Conservation (phyloP, 805 yeast genomes). For the Candida oleophila region DNA sequence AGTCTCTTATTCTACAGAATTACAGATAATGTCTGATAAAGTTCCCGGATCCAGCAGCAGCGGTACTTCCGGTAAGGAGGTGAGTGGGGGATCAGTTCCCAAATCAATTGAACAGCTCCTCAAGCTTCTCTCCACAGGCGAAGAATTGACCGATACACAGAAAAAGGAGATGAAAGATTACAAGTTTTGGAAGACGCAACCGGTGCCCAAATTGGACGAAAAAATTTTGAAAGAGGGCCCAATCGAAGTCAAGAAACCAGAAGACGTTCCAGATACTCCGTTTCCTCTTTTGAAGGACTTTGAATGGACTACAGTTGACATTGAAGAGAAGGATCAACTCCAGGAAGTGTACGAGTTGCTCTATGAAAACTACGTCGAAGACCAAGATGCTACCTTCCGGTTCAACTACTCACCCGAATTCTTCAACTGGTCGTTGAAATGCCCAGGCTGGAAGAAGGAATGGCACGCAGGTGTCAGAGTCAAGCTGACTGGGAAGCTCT, state of each 20-base stretch:
- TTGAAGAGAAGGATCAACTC: constrained; percentile 50
- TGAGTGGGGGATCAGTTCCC: background rate
- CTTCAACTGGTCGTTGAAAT: constrained; percentile 87
- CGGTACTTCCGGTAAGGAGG: background rate
- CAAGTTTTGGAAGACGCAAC: constrained; percentile 98
- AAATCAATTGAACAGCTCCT: constrained; percentile 61
- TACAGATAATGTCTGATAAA: constrained; percentile 11
- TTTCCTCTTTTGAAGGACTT: constrained; percentile 72
- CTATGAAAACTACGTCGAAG: constrained; percentile 92
- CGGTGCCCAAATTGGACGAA: constrained; percentile 80
- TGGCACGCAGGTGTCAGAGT: constrained; percentile 96
- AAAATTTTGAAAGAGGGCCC: constrained; percentile 72
- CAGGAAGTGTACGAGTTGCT: constrained; percentile 77
- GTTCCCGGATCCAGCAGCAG: constrained; percentile 5
- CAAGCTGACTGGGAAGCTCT: constrained; percentile 67
- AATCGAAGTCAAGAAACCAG: constrained; percentile 72
- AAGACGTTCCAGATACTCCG: constrained; percentile 69
- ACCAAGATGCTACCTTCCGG: constrained; percentile 86
- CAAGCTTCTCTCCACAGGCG: constrained; percentile 51
- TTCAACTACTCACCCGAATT: constrained; percentile 84
- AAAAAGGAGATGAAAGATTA: constrained; percentile 80
- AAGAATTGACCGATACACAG: constrained; percentile 55
- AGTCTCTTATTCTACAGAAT: too few species aligned
- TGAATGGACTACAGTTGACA: constrained; percentile 85
- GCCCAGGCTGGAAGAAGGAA: constrained; percentile 87